Percentiles rank a stretch among this genome's conserved stretches.
These are phyloP conservation scores for Coemansia sp. DNA, from an alignment of 192 early-diverging fungal species.

Conservation along the genomic window DNA sequence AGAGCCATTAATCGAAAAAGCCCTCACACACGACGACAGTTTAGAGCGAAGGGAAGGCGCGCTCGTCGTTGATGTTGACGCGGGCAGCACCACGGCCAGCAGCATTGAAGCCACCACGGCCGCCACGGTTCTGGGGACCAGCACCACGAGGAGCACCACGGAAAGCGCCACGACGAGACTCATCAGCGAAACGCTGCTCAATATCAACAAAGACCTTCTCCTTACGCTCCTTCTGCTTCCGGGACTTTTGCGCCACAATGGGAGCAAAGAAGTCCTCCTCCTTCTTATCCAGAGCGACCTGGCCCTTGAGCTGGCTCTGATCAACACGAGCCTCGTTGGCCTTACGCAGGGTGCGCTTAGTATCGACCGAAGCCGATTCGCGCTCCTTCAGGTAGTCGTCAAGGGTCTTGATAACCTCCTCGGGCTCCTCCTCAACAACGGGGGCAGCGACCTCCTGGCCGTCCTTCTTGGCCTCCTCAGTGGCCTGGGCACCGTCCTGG, in stretches of 20 bases:
- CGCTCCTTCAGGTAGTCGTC: conserved; percentile 82
- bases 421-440: conserved; percentile 61
- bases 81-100: conserved; percentile 49
- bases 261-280: conserved; percentile 76
- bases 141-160: conserved; percentile 48
- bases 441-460: conserved; percentile 43
- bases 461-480: conserved; percentile 45
- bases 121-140: conserved; percentile 47
- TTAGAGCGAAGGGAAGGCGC: conserved; percentile 68
- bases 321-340: conserved; percentile 84
- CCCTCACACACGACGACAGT: not conserved
- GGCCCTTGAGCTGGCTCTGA: conserved; percentile 77
- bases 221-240: conserved; percentile 66
- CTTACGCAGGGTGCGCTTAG: conserved; percentile 65
- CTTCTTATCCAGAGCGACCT: conserved; percentile 66
- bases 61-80: conserved; percentile 67
- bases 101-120: conserved; percentile 45
- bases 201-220: conserved; percentile 74
- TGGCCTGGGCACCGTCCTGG: conserved; percentile 36
- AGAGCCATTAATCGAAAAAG: not conserved
- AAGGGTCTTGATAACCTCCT: conserved; percentile 80
- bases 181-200: conserved; percentile 78
- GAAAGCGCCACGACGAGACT: conserved; percentile 60
- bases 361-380: conserved; percentile 57
- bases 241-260: conserved; percentile 52